Conservation (phyloP, 805 yeast genomes). For the Blastobotrys peoriensis region DNA sequence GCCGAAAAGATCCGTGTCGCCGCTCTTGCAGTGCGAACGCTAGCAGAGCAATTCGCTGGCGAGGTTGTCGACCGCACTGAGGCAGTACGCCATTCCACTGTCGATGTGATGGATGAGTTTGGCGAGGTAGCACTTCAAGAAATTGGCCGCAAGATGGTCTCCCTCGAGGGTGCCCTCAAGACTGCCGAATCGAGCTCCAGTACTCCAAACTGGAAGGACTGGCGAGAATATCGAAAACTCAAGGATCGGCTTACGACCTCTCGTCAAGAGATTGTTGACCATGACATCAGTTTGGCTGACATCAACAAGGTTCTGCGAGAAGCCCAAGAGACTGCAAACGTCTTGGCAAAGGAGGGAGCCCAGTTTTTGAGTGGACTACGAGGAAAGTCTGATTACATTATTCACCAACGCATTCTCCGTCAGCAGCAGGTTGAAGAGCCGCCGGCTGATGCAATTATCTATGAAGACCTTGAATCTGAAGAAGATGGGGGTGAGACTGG, state of each 20-base stretch:
- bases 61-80: constrained; percentile 19
- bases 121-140: constrained; percentile 41
- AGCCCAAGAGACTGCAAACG: constrained; percentile 40
- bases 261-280: constrained; percentile 38
- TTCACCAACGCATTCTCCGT: constrained; percentile 17
- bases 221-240: constrained; percentile 39
- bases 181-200: neutral
- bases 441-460: constrained; percentile 20
- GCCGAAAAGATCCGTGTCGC: constrained; percentile 21
- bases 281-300: constrained; percentile 34
- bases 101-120: constrained; percentile 45
- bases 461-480: constrained; percentile 22
- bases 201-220: constrained; percentile 25
- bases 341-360: constrained; percentile 38
- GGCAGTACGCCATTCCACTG: constrained; percentile 27
- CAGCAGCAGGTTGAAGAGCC: constrained; percentile 10
- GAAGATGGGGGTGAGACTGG: constrained; percentile 13
- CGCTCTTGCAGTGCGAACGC: constrained; percentile 22
- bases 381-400: constrained; percentile 19
- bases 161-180: constrained; percentile 9
- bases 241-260: constrained; percentile 37
- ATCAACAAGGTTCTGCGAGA: constrained; percentile 34
- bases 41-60: constrained; percentile 18
- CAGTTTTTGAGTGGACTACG: constrained; percentile 30
- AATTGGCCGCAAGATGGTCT: constrained; percentile 36